These are phyloP conservation scores for Blastobotrys americana DNA, from an alignment of 805 yeast genomes.

Conservation along the genomic window DNA sequence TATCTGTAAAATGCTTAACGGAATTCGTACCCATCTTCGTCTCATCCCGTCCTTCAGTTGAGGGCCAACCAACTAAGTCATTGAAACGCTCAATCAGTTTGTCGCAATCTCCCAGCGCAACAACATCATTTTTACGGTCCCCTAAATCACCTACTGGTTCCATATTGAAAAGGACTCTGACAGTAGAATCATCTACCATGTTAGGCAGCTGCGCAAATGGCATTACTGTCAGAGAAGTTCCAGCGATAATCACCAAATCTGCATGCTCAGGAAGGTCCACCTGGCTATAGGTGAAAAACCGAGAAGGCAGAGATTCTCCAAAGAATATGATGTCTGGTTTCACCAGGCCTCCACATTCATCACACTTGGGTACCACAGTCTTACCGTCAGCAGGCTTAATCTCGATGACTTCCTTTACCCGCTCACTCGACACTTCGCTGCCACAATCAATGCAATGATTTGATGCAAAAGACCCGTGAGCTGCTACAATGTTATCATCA, in stretches of 20 bases:
- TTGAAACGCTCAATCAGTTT: conserved; percentile 49
- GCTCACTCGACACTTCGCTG: conserved; percentile 39
- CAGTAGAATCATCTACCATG: conserved; percentile 43
- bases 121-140: conserved; percentile 52
- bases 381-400: conserved; percentile 18
- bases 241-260: conserved; percentile 80
- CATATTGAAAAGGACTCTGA: conserved; percentile 63
- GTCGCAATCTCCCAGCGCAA: conserved; percentile 61
- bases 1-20: too few species aligned
- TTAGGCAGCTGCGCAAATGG: conserved; percentile 85
- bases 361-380: conserved; percentile 35
- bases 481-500: conserved; percentile 65
- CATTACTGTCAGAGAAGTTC: conserved; percentile 81
- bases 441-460: conserved; percentile 79
- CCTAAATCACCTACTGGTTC: conserved; percentile 67
- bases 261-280: conserved; percentile 41
- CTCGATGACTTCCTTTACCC: conserved; percentile 15
- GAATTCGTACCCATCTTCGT: too few species aligned
- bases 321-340: conserved; percentile 94
- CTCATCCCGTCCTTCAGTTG: too few species aligned
- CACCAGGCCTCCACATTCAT: conserved; percentile 60
- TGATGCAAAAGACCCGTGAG: conserved; percentile 88
- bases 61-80: conserved; percentile 55
- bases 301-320: conserved; percentile 76
- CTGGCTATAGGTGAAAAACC: conserved; percentile 67